Base-by-base conservation (phyloP, 305 asterid species). In the Ajuga reptans region DNA sequence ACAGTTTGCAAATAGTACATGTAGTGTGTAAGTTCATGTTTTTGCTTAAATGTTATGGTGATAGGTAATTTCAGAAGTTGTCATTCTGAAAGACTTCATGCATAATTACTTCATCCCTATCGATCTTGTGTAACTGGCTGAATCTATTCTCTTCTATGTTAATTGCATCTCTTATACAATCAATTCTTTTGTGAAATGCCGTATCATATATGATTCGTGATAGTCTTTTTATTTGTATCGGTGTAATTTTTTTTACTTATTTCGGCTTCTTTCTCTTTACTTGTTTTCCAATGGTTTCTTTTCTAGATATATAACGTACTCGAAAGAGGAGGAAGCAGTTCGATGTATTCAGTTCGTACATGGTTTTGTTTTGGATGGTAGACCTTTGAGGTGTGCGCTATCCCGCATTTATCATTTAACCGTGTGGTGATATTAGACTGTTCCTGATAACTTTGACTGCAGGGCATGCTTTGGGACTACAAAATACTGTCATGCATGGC, bases 381-480 rank as follows among this genome's bases (percentile, higher is more conserved):
- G 83, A 76, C 78, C 92, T 57, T 83, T 93, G 81, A 89, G 80
- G 99, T 89, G 75, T 75, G 85, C 72, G 61, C 74, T 43, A 55
- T 64, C 33, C 33, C 69, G 57, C 53, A 39, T 59, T 49, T 31
- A 4, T 67, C 21, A 29, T 73, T 34, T 41, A 14, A 67, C 62
- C 27, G 27, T 9, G 29, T 69, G 31, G 6, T 60, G 24, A 55
- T 72, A 24, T 67, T 42, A 9, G 47, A 69, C 69, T 52, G 66
- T 72, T 73, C 64, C 69, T 73, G 71, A 84, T 52, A 71, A 63
- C 29, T 36, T 50, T 42, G 73, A 56, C 74, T 80, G 76, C 92
- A 93, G 99, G 92, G 99, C 96, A 9, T 93, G 99, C 81, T 93
- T 89, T 80, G 99, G 99, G 70, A 93, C 99, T 65, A 93, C 99